A percentile compares a stretch with the other conserved stretches of the same genome.
phyloP scores from a whole-genome alignment of 1,284 basidiomycete species.

The Grifola frondosa region DNA sequence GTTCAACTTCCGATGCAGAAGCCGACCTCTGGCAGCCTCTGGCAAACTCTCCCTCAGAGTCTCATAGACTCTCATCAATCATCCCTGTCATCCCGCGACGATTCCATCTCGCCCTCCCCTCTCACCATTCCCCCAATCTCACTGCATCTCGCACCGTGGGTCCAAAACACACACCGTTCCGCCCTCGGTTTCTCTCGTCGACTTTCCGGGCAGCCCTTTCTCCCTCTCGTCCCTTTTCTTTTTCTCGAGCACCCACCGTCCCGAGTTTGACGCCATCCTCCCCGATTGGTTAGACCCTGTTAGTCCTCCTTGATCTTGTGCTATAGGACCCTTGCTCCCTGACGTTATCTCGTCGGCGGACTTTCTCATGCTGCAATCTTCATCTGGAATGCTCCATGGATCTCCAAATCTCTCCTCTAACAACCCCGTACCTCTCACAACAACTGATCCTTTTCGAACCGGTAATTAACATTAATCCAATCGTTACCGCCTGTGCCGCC shows the following conservation, averaged over 20 bases:
- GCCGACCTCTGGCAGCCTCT: too few species aligned
- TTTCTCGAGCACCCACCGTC: constrained; percentile 29
- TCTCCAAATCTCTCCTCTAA: constrained; percentile 13
- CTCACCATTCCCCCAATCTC: constrained; percentile 18
- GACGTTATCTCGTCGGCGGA: constrained; percentile 25
- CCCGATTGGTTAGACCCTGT: constrained; percentile 28
- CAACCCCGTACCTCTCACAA: constrained; percentile 6
- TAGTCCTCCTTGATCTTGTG: constrained; percentile 7
- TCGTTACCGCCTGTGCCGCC: too few species aligned
- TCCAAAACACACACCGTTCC: constrained; percentile 14
- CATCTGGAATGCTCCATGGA: constrained; percentile 11
- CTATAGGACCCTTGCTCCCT: constrained; percentile 12
- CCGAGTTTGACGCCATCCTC: constrained; percentile 26
- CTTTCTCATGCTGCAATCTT: constrained; percentile 12
- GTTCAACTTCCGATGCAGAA: constrained; percentile 23
- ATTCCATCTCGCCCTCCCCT: constrained; percentile 26
- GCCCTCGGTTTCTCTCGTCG: constrained; percentile 16
- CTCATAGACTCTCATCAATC: constrained; percentile 26
- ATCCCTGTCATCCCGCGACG: constrained; percentile 27
- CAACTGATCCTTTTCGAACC: too few species aligned
- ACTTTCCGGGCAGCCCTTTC: constrained; percentile 22
- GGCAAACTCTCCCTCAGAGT: constrained; percentile 10
- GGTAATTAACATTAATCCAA: too few species aligned
- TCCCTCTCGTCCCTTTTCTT: constrained; percentile 14
- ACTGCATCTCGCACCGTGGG: constrained; percentile 18